phyloP scores from a whole-genome alignment of 495 filamentous ascomycete species.

The Lichenothelia convexa region DNA sequence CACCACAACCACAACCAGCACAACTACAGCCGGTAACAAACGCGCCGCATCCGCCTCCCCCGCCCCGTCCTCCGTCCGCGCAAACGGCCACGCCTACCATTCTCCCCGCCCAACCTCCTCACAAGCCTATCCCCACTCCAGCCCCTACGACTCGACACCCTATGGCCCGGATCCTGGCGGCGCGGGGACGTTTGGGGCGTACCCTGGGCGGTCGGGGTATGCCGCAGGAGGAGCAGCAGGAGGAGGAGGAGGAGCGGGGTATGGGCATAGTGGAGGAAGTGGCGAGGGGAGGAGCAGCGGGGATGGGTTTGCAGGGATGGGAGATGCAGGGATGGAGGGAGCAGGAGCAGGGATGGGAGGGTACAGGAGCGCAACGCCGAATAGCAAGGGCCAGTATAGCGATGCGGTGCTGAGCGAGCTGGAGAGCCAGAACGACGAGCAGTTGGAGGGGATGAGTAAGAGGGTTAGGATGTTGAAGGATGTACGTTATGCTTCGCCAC shows the following conservation, averaged over 20 bases:
- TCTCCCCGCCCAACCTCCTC: no score
- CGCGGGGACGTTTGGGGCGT: slow-evolving; percentile 21
- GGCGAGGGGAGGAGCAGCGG: no score
- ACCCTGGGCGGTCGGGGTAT: slow-evolving; percentile 33
- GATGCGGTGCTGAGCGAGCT: slow-evolving; percentile 84
- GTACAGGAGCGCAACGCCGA: slow-evolving; percentile 61
- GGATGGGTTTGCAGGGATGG: no score
- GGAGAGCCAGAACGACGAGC: slow-evolving; percentile 84
- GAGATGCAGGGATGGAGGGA: no score
- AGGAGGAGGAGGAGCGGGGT: slow-evolving; percentile 5
- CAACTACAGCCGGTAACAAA: slow-evolving; percentile 4
- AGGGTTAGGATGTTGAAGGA: slow-evolving; percentile 89
- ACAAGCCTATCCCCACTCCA: no score
- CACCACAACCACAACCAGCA: slow-evolving; percentile 11
- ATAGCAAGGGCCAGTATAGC: slow-evolving; percentile 81
- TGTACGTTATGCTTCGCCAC: slow-evolving; percentile 32
- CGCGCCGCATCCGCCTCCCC: slow-evolving; percentile 31
- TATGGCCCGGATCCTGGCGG: slow-evolving; percentile 3
- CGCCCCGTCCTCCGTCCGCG: slow-evolving; percentile 30
- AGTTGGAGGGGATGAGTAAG: slow-evolving; percentile 73
- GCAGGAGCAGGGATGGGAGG: slow-evolving; percentile 13
- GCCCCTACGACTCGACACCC: no score
- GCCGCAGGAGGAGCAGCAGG: slow-evolving; percentile 9
- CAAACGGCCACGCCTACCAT: slow-evolving; percentile 33
- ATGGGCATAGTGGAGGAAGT: slow-evolving; percentile 22